Percentiles rank a stretch among this genome's conserved stretches.
Evolutionary conservation across 805 yeast species (phyloP).

Genomic region (Hanseniaspora clermontiae): DNA sequence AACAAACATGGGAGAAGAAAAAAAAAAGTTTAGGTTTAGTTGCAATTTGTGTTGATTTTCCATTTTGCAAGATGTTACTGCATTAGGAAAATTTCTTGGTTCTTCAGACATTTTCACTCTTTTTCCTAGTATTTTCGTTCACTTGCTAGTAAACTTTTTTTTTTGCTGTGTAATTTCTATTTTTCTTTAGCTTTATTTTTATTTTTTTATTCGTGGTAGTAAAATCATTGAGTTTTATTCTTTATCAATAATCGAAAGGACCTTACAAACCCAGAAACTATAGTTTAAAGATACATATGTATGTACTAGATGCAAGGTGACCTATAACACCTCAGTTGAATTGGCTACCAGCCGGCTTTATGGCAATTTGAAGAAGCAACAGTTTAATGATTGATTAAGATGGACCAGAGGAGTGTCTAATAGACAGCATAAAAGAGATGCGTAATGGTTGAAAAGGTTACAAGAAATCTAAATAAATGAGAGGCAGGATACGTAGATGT

Average conservation of each 20-base stretch:
- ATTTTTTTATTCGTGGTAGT: no score
- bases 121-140: background rate
- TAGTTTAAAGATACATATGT: constrained; percentile 13
- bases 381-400: background rate
- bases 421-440: no score
- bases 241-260: background rate
- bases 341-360: background rate
- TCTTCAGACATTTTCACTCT: background rate
- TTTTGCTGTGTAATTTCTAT: background rate
- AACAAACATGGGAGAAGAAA: background rate
- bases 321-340: background rate
- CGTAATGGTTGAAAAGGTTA: no score
- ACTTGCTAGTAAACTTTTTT: background rate
- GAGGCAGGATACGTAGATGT: no score
- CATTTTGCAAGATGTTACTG: no score
- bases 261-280: constrained; percentile 12
- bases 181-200: no score
- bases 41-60: no score
- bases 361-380: background rate
- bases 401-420: no score
- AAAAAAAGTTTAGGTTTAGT: background rate
- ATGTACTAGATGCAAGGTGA: background rate
- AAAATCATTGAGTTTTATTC: no score
- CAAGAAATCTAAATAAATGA: no score
- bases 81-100: background rate